Conservation (phyloP, 345 rosid species). For the Carallia pectinifolia region DNA sequence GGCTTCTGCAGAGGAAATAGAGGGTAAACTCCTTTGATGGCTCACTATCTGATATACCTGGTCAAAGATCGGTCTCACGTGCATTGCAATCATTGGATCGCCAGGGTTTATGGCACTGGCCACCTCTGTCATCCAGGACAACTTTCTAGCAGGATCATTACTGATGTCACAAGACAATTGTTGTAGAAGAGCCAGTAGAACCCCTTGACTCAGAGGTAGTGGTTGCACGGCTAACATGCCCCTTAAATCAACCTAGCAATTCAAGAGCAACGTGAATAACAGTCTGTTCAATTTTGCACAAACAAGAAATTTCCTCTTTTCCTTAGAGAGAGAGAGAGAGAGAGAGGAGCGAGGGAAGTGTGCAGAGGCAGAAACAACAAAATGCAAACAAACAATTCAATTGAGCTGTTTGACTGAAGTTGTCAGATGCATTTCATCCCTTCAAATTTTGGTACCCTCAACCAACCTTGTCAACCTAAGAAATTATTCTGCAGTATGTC, state of each 20-base stretch:
- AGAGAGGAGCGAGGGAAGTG: no score
- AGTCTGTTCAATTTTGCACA: no score
- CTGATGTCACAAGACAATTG: conserved; percentile 73
- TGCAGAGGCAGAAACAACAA: no score
- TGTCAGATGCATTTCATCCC: no score
- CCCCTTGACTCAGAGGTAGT: conserved; percentile 83
- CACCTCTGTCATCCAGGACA: conserved; percentile 80
- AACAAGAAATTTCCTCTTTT: no score
- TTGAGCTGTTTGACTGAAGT: no score
- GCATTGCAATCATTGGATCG: conserved; percentile 60
- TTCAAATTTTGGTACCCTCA: no score
- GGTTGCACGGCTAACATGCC: conserved; percentile 53
- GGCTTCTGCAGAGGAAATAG: conserved; percentile 40
- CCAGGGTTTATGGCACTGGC: conserved; percentile 68
- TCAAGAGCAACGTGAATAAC: no score
- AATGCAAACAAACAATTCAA: no score
- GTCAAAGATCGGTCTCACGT: conserved; percentile 65
- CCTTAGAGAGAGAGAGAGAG: no score
- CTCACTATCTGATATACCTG: conserved; percentile 69
- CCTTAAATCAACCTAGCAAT: conserved; percentile 61
- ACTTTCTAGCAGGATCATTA: conserved; percentile 61
- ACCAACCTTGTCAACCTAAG: no score
- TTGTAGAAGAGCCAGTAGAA: conserved; percentile 75
- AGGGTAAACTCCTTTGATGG: conserved; percentile 49
- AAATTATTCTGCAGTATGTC: no score